Evolutionary conservation across 2,329 filamentous ascomycete species (phyloP).

Genomic region (Paecilomyces dactylethromorphus): DNA sequence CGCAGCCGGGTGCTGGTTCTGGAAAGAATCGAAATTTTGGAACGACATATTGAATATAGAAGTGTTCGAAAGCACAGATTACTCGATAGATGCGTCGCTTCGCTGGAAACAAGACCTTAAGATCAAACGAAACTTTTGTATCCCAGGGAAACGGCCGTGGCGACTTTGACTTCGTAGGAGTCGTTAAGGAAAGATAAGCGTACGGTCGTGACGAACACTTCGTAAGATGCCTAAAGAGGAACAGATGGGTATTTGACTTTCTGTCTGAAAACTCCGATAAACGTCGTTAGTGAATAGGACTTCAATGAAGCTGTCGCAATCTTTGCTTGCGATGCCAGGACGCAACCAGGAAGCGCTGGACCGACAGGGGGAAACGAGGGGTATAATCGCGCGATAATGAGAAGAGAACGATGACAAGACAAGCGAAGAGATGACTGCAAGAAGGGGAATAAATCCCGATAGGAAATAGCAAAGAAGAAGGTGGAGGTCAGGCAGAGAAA

Average conservation of each 20-base stretch:
- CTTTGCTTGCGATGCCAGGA: neutral
- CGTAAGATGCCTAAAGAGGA: slow-evolving; percentile 21
- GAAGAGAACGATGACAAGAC: neutral
- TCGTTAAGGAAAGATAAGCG: slow-evolving; percentile 34
- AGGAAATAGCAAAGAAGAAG: neutral
- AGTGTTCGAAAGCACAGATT: slow-evolving; percentile 6
- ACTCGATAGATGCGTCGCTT: slow-evolving; percentile 4
- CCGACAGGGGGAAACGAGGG: neutral
- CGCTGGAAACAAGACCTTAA: slow-evolving; percentile 9
- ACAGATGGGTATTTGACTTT: slow-evolving; percentile 20
- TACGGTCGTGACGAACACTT: slow-evolving; percentile 22
- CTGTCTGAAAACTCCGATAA: slow-evolving; percentile 3
- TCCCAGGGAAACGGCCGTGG: slow-evolving; percentile 25
- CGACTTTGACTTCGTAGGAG: slow-evolving; percentile 31
- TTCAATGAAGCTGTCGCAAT: neutral
- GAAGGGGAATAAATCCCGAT: neutral
- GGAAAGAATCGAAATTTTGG: slow-evolving; percentile 59
- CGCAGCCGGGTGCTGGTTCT: slow-evolving; percentile 53
- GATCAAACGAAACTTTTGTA: slow-evolving; percentile 18
- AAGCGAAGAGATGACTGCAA: neutral
- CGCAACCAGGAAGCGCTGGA: neutral
- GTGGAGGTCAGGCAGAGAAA: slow-evolving; percentile 1
- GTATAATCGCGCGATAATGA: neutral
- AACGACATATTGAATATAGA: slow-evolving; percentile 53
- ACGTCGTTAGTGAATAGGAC: slow-evolving; percentile 8